A percentile compares a stretch with the other conserved stretches of the same genome.
Conservation (phyloP, 176 grass and related monocot genomes). For the Bromus sterilis region DNA sequence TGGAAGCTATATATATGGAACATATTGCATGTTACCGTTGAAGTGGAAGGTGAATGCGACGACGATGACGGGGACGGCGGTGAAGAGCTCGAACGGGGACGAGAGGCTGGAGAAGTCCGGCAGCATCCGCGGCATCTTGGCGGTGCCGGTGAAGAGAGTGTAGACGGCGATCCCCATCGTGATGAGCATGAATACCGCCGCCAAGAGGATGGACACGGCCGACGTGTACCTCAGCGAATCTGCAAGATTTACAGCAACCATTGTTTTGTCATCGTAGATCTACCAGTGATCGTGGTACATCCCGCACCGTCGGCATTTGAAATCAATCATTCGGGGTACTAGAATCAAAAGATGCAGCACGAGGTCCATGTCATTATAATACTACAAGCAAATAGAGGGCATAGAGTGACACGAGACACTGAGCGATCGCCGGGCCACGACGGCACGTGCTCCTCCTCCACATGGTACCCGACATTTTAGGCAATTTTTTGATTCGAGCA, state of each 20-base stretch:
- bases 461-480: too few species aligned
- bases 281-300: background rate
- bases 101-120: slow-evolving; percentile 64
- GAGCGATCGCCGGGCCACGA: background rate
- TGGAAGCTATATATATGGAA: background rate
- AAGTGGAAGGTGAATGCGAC: slow-evolving; percentile 98
- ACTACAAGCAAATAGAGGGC: too few species aligned
- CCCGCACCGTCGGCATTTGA: background rate
- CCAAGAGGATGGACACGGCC: slow-evolving; percentile 75
- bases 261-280: background rate
- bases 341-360: background rate
- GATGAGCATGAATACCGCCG: slow-evolving; percentile 74
- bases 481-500: too few species aligned
- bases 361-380: too few species aligned
- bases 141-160: slow-evolving; percentile 56
- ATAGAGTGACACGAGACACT: too few species aligned
- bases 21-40: slow-evolving; percentile 53
- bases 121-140: slow-evolving; percentile 58
- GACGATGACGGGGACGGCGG: slow-evolving; percentile 78
- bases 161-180: slow-evolving; percentile 69
- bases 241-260: slow-evolving; percentile 10
- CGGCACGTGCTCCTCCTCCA: background rate
- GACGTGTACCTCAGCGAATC: slow-evolving; percentile 85
- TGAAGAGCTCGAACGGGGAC: slow-evolving; percentile 83
- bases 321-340: background rate